Evolutionary conservation across 192 early-diverging fungal genomes (phyloP).

Genomic region (Mortierella alpina): DNA sequence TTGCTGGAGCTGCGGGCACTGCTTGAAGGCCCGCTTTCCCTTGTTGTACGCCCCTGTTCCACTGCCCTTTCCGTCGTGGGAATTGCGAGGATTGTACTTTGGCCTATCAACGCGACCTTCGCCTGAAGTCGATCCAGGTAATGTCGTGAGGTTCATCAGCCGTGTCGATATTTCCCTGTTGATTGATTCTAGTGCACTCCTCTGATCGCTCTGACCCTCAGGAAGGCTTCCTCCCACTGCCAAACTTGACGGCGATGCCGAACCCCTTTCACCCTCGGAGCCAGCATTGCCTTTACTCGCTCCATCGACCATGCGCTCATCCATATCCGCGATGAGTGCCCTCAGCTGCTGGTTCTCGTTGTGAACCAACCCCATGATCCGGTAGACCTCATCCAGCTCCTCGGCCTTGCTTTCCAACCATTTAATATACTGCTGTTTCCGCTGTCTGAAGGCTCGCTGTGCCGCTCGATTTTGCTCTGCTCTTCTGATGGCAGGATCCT

Average conservation of each 20-base stretch:
- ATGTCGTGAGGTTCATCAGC: constrained; percentile 19
- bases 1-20: too few relatives aligned
- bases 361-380: constrained; percentile 27
- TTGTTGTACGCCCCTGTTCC: constrained; percentile 6
- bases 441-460: constrained; percentile 89
- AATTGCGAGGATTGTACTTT: constrained; percentile 27
- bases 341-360: constrained; percentile 30
- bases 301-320: background rate
- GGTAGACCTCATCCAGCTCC: constrained; percentile 60
- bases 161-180: constrained; percentile 21
- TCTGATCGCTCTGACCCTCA: too few relatives aligned
- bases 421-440: constrained; percentile 82
- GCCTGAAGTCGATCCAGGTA: background rate
- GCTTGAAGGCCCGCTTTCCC: too few relatives aligned
- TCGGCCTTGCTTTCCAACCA: constrained; percentile 80
- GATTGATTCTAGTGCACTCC: constrained; percentile 3
- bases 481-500: constrained; percentile 60
- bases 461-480: constrained; percentile 93
- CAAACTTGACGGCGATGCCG: background rate
- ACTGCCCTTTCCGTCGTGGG: constrained; percentile 4
- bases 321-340: constrained; percentile 13
- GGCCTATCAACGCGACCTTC: constrained; percentile 4
- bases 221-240: too few relatives aligned
- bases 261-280: background rate
- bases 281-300: background rate